phyloP scores from a whole-genome alignment of 2,329 filamentous ascomycete genomes.

The Microsporum ferrugineum region DNA sequence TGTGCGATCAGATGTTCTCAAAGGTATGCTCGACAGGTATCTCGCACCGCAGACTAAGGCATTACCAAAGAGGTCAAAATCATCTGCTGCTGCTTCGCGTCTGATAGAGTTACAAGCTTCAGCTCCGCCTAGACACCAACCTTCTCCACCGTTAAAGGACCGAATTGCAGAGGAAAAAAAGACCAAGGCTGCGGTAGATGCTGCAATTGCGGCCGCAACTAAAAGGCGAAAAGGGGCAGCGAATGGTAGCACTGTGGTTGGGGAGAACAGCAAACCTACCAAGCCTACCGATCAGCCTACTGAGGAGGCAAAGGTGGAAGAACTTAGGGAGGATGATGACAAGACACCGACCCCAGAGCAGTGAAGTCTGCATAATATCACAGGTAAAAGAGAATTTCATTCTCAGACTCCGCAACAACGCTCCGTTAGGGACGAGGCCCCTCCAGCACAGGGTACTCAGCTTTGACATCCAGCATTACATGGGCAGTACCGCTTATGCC shows the following conservation, averaged over 20 bases:
- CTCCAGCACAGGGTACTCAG: not conserved
- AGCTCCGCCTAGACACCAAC: not conserved
- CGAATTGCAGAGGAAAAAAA: not conserved
- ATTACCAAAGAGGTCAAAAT: conserved; percentile 5
- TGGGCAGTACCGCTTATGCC: not conserved
- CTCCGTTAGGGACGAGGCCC: not conserved
- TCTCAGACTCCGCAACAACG: not conserved
- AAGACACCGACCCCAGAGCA: not conserved
- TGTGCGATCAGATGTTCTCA: conserved; percentile 77
- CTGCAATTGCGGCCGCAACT: not conserved
- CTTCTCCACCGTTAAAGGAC: not conserved
- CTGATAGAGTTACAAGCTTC: not conserved
- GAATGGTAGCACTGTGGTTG: not conserved
- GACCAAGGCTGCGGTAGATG: not conserved
- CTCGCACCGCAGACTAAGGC: conserved; percentile 38
- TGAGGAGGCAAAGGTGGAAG: not conserved
- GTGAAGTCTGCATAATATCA: not conserved
- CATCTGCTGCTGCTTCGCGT: not conserved
- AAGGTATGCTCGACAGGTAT: conserved; percentile 66
- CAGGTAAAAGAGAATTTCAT: not conserved
- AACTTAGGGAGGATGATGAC: not conserved
- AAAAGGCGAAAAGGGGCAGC: not conserved
- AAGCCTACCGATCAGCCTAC: not conserved
- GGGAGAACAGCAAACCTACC: not conserved
- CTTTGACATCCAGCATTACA: not conserved